These are phyloP conservation scores for Adansonia rubrostipa DNA, from an alignment of 441 rosid species.

Conservation along the genomic window DNA sequence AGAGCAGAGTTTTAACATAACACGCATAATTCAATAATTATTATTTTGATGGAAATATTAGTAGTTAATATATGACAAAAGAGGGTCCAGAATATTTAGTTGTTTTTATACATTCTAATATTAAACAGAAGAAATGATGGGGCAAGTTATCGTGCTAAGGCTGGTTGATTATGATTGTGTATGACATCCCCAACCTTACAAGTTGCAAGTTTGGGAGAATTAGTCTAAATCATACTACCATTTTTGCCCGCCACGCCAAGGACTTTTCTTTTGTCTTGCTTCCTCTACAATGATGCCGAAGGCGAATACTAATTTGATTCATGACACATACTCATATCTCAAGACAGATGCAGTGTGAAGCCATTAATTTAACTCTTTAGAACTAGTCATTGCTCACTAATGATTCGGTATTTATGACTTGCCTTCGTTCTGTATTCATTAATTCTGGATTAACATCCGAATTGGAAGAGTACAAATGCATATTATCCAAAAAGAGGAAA, in stretches of 20 bases:
- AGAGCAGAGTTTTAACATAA: background rate
- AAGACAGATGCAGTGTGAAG: background rate
- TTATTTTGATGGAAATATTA: background rate
- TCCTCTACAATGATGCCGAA: background rate
- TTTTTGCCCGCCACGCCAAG: background rate
- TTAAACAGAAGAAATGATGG: background rate
- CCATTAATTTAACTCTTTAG: background rate
- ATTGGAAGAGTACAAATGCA: too few species aligned
- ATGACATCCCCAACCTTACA: background rate
- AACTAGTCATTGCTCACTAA: background rate
- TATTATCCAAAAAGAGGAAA: background rate
- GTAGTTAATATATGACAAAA: background rate
- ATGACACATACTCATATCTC: background rate
- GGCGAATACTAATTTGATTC: background rate
- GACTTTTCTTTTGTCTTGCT: background rate
- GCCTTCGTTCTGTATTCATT: too few species aligned
- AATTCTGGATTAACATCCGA: too few species aligned
- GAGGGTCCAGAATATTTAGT: background rate
- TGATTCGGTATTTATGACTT: background rate
- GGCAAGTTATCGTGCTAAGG: slow-evolving; percentile 17
- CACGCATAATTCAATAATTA: background rate
- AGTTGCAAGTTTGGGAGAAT: background rate
- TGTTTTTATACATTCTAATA: background rate
- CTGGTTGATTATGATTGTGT: slow-evolving; percentile 21
- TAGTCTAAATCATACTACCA: background rate